Conservation (phyloP, 768 basidiomycete species). For the Hygrophoropsis aurantiaca region DNA sequence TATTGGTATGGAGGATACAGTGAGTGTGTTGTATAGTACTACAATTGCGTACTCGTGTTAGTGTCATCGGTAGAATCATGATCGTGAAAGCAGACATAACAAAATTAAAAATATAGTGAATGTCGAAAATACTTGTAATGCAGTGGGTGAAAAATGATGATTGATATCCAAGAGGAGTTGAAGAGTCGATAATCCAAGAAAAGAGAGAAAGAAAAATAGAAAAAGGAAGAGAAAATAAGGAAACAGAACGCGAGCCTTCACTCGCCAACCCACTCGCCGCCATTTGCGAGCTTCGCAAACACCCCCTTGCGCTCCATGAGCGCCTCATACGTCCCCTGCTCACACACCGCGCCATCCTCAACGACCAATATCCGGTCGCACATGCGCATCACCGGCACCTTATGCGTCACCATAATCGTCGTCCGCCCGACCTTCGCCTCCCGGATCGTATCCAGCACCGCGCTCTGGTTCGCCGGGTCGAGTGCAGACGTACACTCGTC, state of each 20-base stretch:
- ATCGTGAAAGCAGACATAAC: not conserved
- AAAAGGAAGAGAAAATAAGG: not conserved
- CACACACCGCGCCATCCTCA: constrained; percentile 72
- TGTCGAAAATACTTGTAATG: constrained; percentile 6
- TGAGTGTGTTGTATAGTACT: constrained; percentile 10
- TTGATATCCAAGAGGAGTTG: too few species aligned
- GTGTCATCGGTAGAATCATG: constrained; percentile 1
- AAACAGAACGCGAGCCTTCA: constrained; percentile 9
- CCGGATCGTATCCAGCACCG: constrained; percentile 76
- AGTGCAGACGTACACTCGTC: constrained; percentile 97
- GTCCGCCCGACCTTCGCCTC: constrained; percentile 68
- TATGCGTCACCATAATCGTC: constrained; percentile 93
- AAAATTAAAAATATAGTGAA: constrained; percentile 1
- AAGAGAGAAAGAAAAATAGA: constrained; percentile 1
- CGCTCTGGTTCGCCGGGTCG: constrained; percentile 80
- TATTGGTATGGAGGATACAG: constrained; percentile 1
- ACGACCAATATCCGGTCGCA: constrained; percentile 89
- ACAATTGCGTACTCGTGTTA: constrained; percentile 8
- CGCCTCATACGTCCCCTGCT: constrained; percentile 75
- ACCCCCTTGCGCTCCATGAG: constrained; percentile 66
- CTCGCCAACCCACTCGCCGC: constrained; percentile 63
- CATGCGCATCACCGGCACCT: constrained; percentile 84
- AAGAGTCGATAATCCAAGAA: not conserved
- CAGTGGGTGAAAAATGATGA: not conserved
- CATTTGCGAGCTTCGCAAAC: constrained; percentile 76